phyloP scores from a whole-genome alignment of 1,284 basidiomycete genomes.

The Cutaneotrichosporon spelunceum region DNA sequence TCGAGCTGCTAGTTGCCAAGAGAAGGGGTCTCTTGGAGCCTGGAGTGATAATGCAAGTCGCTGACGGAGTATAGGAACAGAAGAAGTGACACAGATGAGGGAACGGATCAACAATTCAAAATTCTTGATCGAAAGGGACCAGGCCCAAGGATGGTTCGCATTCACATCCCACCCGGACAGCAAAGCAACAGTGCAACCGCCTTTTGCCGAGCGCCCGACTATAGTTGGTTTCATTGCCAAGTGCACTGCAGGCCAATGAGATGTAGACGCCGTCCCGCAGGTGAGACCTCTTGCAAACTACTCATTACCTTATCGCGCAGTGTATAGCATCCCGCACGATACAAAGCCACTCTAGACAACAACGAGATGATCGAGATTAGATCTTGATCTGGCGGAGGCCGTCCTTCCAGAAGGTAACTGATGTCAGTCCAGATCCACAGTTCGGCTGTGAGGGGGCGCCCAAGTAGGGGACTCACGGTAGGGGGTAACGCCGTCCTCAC shows the following conservation, averaged over 20 bases:
- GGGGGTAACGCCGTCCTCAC: conserved; percentile 61
- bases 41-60: neutral
- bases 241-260: neutral
- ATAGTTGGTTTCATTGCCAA: too few relatives aligned
- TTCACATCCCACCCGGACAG: too few relatives aligned
- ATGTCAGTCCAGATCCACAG: neutral
- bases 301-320: neutral
- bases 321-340: conserved; percentile 1
- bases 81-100: too few relatives aligned
- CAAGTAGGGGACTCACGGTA: neutral
- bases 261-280: neutral
- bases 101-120: too few relatives aligned
- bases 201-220: neutral
- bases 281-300: neutral
- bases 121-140: neutral
- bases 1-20: neutral
- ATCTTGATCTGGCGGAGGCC: conserved; percentile 65
- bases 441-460: neutral
- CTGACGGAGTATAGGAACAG: neutral
- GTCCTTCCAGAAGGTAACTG: conserved; percentile 86
- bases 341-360: neutral
- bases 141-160: neutral
- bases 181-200: too few relatives aligned
- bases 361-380: conserved; percentile 16
- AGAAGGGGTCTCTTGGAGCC: neutral